Base-by-base conservation (phyloP, 2,329 filamentous ascomycete genomes). In the Hypoxylon sp. region DNA sequence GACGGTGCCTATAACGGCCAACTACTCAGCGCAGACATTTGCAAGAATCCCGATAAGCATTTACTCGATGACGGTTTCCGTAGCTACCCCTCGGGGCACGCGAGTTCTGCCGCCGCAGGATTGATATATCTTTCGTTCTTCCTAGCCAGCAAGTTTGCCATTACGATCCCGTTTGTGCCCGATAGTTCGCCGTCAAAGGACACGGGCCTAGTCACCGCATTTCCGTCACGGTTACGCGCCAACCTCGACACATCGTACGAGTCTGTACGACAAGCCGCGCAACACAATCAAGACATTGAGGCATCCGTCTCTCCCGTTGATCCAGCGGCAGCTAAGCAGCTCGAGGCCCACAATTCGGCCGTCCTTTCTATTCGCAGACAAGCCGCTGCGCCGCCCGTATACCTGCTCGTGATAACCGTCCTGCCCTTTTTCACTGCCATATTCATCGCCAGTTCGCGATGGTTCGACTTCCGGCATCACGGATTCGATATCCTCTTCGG, bases 401-500 rank as follows among this genome's bases (percentile, higher is more conserved):
- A 94, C 76, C 89, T 96, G 2, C 84, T 97, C 11, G 82, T 91
- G 48, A 78, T 95, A 35, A 86, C 89, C 1, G 83, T 94, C 17
- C 80, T 93, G 1, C 94, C 94, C 2, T 87, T 94, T 70, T 91
- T 90, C 63, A 83, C 88, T 1, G 91, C 94, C 4, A 87, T 94
- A 70, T 97, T 94, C 81, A 92, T 98, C 69, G 86, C 91, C n/a
- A 88, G 90, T 29, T 95, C 93, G 1, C 91, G 95, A 10, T 98
- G 91, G 87, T 94, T 91, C 66, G 91, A 98, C 79, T 97, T 91
- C 82, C 90, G 93, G 42, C 95, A 98, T 79, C 92, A 95, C 78
- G 94, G 91, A n/a, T 95, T 97, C 78, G 95, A 98, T 72, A 92
- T 98, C 71, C 81, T 98, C 2, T 93, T 92, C 70, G 95, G 95